These are phyloP conservation scores for Beverwykella pulmonaria DNA, from an alignment of 495 filamentous ascomycete species.

Conservation along the genomic window DNA sequence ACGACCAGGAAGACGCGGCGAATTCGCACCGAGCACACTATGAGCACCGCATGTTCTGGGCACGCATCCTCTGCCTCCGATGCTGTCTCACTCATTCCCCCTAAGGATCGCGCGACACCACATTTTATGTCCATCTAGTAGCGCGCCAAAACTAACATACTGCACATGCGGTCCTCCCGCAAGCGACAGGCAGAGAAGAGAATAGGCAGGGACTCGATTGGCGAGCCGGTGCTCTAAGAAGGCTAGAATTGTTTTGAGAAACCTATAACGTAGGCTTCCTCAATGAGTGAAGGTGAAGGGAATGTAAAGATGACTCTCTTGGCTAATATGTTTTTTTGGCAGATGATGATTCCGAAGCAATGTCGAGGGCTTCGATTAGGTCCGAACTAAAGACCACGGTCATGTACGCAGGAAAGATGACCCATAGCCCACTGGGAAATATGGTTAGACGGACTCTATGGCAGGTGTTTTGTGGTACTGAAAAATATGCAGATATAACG, in stretches of 20 bases:
- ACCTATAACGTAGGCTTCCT: neutral
- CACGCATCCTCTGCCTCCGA: neutral
- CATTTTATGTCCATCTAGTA: neutral
- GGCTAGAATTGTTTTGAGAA: slow-evolving; percentile 4
- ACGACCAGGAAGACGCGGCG: neutral
- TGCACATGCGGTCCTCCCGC: neutral
- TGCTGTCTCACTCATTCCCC: neutral
- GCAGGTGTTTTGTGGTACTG: neutral
- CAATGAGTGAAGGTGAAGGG: neutral
- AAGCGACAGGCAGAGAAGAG: slow-evolving; percentile 1
- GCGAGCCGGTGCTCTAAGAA: slow-evolving; percentile 11
- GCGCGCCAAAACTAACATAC: neutral
- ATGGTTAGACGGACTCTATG: neutral
- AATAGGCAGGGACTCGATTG: neutral
- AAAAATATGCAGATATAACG: neutral
- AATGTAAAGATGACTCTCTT: neutral
- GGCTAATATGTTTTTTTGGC: slow-evolving; percentile 27
- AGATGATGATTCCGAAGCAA: slow-evolving; percentile 42
- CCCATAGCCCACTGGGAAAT: slow-evolving; percentile 69
- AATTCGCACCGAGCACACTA: neutral
- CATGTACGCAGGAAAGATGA: slow-evolving; percentile 72
- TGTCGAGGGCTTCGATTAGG: slow-evolving; percentile 68
- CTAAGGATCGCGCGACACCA: neutral
- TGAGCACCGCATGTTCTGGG: neutral
- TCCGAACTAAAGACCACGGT: slow-evolving; percentile 69